Conservation (phyloP, 2,329 filamentous ascomycete species). For the Sporothrix pseudoabietina region DNA sequence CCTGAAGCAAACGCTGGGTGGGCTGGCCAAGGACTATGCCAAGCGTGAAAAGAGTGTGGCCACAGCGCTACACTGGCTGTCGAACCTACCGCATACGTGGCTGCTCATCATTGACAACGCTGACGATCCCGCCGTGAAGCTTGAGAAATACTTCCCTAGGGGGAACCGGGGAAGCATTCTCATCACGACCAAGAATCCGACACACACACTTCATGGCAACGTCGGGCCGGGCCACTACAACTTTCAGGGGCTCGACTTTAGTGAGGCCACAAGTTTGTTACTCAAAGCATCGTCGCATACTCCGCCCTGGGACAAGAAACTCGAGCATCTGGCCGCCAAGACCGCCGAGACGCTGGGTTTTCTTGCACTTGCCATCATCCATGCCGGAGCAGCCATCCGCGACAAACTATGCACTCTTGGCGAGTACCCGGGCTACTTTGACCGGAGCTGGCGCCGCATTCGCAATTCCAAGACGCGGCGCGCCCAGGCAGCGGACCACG, state of each 20-base stretch:
- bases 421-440: conserved; percentile 17
- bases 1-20: background rate
- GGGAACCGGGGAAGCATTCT: background rate
- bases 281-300: background rate
- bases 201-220: conserved; percentile 7
- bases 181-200: conserved; percentile 18
- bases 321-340: background rate
- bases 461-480: background rate
- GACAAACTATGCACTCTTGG: background rate
- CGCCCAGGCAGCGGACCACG: background rate
- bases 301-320: background rate
- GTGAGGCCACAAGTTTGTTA: background rate
- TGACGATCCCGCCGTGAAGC: conserved; percentile 12
- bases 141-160: conserved; percentile 5
- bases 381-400: conserved; percentile 19
- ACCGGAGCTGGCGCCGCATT: conserved; percentile 7
- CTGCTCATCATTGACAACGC: conserved; percentile 25
- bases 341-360: background rate
- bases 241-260: background rate
- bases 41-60: background rate
- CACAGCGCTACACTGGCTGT: conserved; percentile 11
- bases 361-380: conserved; percentile 19
- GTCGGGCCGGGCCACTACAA: background rate
- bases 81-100: conserved; percentile 3
- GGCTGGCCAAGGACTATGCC: background rate